These are phyloP conservation scores for Juncus effusus DNA, from an alignment of 176 grass and related monocot genomes.

Conservation along the genomic window DNA sequence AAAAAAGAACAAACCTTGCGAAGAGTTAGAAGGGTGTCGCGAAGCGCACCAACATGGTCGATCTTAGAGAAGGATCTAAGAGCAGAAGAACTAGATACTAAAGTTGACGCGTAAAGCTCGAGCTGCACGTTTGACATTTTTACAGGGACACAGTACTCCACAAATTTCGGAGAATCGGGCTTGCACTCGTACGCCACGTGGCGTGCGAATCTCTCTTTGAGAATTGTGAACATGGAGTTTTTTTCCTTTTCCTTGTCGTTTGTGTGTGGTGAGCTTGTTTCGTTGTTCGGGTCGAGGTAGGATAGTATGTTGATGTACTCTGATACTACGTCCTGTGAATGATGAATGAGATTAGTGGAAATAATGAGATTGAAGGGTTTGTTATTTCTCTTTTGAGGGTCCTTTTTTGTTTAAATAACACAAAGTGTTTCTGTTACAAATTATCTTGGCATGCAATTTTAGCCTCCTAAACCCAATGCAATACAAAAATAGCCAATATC, in stretches of 20 bases:
- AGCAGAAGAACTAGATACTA: constrained; percentile 63
- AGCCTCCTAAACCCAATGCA: no score
- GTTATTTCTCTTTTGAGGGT: no score
- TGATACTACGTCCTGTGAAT: constrained; percentile 68
- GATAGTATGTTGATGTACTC: constrained; percentile 74
- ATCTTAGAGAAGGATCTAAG: constrained; percentile 73
- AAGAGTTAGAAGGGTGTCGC: constrained; percentile 62
- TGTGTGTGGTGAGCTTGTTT: constrained; percentile 4
- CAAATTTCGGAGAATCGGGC: constrained; percentile 63
- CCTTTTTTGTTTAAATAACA: no score
- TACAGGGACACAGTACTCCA: constrained; percentile 87
- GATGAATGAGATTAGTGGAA: constrained; percentile 11
- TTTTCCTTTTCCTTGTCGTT: constrained; percentile 36
- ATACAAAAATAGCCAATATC: no score
- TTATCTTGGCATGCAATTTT: no score
- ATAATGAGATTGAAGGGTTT: no score
- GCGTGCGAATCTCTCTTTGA: constrained; percentile 53
- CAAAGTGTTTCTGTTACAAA: no score
- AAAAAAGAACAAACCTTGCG: constrained; percentile 45
- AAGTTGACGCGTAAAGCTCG: constrained; percentile 69
- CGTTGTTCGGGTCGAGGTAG: constrained; percentile 55
- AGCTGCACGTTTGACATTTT: constrained; percentile 72
- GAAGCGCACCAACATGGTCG: constrained; percentile 75
- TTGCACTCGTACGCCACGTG: constrained; percentile 61
- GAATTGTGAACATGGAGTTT: constrained; percentile 35